Conservation (phyloP, 2,329 filamentous ascomycete species). For the Cadophora malorum region DNA sequence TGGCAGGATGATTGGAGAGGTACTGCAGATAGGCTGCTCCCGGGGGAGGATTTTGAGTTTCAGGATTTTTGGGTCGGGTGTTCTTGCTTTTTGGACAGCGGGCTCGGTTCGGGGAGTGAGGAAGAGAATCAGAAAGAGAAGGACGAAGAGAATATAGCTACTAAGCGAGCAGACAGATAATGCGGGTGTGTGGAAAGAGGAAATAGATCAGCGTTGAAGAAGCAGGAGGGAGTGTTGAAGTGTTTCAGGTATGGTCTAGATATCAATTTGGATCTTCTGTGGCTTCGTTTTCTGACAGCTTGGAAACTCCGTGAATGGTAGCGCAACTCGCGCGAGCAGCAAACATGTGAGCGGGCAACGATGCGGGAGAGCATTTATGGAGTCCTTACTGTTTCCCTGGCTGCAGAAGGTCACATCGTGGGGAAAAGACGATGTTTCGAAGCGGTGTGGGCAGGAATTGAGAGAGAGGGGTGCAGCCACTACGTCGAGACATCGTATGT, state of each 20-base stretch:
- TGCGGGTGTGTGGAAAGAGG: background rate
- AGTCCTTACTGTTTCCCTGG: background rate
- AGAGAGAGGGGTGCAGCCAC: background rate
- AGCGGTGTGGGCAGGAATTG: background rate
- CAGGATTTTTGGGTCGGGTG: background rate
- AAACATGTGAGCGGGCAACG: background rate
- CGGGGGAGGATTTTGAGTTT: background rate
- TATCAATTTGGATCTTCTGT: background rate
- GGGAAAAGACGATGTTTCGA: background rate
- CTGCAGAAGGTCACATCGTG: background rate
- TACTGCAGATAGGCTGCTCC: background rate
- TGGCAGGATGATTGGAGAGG: background rate
- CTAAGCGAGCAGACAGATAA: background rate
- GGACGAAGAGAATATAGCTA: background rate
- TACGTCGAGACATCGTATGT: conserved; percentile 1
- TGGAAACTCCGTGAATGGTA: background rate
- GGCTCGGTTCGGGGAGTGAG: background rate
- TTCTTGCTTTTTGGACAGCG: background rate
- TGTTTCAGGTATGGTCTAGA: background rate
- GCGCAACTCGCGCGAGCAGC: background rate
- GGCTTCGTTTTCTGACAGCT: background rate
- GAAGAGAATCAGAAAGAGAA: background rate
- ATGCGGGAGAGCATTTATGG: background rate
- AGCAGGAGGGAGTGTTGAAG: background rate
- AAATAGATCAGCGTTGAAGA: background rate